Base-by-base conservation (phyloP, 202 grass and related monocot genomes). In the Zizania palustris region DNA sequence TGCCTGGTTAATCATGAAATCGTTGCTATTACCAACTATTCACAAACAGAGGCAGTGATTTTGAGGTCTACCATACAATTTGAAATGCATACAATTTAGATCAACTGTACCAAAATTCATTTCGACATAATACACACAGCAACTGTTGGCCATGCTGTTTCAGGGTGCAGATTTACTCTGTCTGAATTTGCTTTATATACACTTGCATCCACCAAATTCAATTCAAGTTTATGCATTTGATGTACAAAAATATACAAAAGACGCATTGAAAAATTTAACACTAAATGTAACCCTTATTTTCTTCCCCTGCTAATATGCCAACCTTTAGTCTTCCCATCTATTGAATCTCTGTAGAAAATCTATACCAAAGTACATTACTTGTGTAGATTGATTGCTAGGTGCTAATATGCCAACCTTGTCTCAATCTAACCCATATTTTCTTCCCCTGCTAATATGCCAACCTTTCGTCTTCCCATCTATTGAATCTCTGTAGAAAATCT, bases 131-230 rank as follows among this genome's bases (percentile, higher is more conserved):
- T 38, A 50, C 46, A 9, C 21, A 76, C 63, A 63, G 60, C 12
- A 57, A 28, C 41, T 12, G n/a, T 21, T 59, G 51, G n/a, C 51
- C 4, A 0, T 59, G 7, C 60, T 22, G 60, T 35, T 76, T 11
- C 6, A 4, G 54, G 34, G n/a, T 63, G 14, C 9, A 36, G 51
- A 66, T 65, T 43, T 76, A 65, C 15, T 67, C 44, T 59, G 5
- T 49, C 71, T 80, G 69, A 50, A 80, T 37, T 80, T 60, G 15
- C 8, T 60, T 60, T 73, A 38, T 60, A 63, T 19, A 43, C 11
- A 50, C 21, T 8, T 46, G 33, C 19, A 5, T n/a, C 7, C 6
- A 21, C 9, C 65, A 73, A 44, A 37, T 60, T 75, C 46, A 57
- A 28, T 79, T 78, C 8, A 49, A 58, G 13, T 63, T 48, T 75